Base-by-base conservation (phyloP, 805 yeast species). In the Ogataea siamensis region DNA sequence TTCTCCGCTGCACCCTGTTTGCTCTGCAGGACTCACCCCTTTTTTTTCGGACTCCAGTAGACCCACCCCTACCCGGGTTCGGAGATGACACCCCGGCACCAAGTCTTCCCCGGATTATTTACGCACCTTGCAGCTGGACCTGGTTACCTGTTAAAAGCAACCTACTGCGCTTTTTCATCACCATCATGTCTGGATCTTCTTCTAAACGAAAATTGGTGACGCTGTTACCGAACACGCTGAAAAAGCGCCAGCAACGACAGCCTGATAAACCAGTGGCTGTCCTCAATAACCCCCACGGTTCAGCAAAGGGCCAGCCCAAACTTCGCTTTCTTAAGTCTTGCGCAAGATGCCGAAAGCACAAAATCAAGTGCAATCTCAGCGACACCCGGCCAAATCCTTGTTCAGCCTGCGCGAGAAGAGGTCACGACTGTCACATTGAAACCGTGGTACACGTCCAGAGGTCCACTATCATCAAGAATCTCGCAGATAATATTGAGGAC, bases 321-420 rank as follows among this genome's bases (percentile, higher is more conserved):
- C 71, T 71, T 30, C 63, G 68, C 40, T 65, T 67, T 8, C 50
- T 77, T 29, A 78, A 78, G 49, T 73, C 84, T 8, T 81, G 87
- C 53, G 67, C 73, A 4, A 64, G 83, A 21, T 81, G 87, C 56
- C 67, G 87, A 23, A 74, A 74, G 50, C 82, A 78, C 49, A 81
- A 81, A 55, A 78, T 80, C 12, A 77, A 72, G 50, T 81, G 87
- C 57, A 81, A 80, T 52, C 80, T 80, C 9, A 46, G 60, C 10
- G 52, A 53, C 16, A 71, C 76, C 11, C 58, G 66, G 23, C 86
- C 87, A 3, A 53, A 58, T 16, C 73, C 83, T 0, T 81, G 87
- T 50, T 56, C 79, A 3, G 68, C 74, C 20, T 81, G 87, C 54
- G 46, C 63, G 5, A 75, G 71, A 53, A 68, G 71, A 42, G 74